A percentile compares a stretch with the other conserved stretches of the same genome.
Evolutionary conservation across 2,329 filamentous ascomycete genomes (phyloP).

Genomic region (Pseudogymnoascus sp.): DNA sequence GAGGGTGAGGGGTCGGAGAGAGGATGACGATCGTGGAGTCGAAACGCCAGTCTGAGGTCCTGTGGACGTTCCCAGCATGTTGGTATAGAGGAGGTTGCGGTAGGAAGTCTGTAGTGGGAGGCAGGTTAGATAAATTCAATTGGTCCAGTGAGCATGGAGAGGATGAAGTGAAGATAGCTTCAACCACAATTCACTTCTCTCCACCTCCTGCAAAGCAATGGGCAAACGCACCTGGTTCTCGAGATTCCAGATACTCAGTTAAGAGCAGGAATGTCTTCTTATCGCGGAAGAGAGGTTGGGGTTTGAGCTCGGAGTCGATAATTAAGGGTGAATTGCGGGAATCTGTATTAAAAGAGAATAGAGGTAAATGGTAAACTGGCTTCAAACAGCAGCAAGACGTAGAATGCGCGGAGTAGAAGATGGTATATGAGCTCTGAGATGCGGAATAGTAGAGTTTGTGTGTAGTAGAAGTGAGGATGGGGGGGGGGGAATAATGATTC

Average conservation of each 20-base stretch:
- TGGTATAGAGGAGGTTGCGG: conserved; percentile 24
- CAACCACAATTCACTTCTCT: background rate
- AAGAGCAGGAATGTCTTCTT: conserved; percentile 27
- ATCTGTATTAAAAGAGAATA: conserved; percentile 7
- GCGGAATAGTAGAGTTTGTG: background rate
- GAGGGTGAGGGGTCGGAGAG: conserved; percentile 82
- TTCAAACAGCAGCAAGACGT: conserved; percentile 6
- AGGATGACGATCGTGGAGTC: conserved; percentile 88
- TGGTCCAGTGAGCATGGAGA: background rate
- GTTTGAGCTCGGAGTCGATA: background rate
- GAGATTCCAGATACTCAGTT: conserved; percentile 28
- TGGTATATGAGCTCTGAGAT: background rate
- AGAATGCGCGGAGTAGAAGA: conserved; percentile 1
- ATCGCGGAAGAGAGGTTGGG: background rate
- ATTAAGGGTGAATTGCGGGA: background rate
- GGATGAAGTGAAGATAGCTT: background rate
- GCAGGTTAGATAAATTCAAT: background rate
- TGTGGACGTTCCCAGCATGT: conserved; percentile 78
- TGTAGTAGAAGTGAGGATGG: background rate
- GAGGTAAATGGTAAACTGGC: conserved; percentile 1
- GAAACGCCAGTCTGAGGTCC: conserved; percentile 93
- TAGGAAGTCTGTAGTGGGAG: background rate
- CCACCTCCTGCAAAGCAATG: background rate
- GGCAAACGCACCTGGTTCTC: background rate
- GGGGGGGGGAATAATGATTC: background rate